Conservation (phyloP, 108 stramenopile species). For the Nitzschia sp. region DNA sequence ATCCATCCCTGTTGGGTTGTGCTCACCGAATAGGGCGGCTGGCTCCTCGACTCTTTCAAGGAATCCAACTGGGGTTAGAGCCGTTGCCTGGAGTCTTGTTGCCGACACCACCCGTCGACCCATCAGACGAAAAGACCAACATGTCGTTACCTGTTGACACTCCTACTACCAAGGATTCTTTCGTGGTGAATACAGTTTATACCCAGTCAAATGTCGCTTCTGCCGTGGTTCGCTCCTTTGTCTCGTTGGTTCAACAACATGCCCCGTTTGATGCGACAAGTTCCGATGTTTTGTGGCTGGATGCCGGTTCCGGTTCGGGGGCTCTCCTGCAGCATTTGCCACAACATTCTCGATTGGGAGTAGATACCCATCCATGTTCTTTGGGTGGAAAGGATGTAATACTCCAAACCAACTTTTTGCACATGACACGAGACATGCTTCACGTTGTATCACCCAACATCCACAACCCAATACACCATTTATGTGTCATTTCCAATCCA, state of each 20-base stretch:
- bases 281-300: constrained; percentile 35
- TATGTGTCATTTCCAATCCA: constrained; percentile 46
- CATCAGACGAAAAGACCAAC: too few species aligned
- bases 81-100: constrained; percentile 36
- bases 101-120: too few species aligned
- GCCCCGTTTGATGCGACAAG: background rate
- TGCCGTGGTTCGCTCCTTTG: constrained; percentile 27
- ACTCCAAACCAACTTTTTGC: constrained; percentile 2
- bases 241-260: constrained; percentile 21
- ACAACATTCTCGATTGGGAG: constrained; percentile 21
- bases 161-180: too few species aligned
- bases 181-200: constrained; percentile 48
- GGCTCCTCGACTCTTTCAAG: too few species aligned
- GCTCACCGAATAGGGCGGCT: too few species aligned
- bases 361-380: constrained; percentile 39
- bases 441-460: background rate
- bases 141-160: too few species aligned
- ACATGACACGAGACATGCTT: constrained; percentile 21
- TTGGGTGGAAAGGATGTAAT: background rate
- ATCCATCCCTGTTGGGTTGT: too few species aligned
- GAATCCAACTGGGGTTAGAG: constrained; percentile 41
- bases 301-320: constrained; percentile 49
- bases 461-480: too few species aligned
- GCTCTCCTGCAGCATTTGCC: constrained; percentile 40
- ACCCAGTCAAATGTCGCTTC: constrained; percentile 29